Conservation (phyloP, 768 basidiomycete species). For the Amanita phalloides region DNA sequence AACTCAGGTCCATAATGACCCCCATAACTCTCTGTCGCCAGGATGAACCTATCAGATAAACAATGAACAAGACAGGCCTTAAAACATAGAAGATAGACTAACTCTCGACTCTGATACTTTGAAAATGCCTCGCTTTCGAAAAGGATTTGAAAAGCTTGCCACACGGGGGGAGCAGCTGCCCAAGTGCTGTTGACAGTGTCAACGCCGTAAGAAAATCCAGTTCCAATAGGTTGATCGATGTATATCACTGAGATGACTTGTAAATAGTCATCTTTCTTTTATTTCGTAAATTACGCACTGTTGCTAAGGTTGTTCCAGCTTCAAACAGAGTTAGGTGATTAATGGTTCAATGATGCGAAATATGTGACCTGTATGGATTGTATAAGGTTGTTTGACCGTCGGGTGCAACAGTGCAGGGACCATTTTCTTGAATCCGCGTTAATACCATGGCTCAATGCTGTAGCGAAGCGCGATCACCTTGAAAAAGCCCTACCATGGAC, state of each 20-base stretch:
- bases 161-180: constrained; percentile 43
- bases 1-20: constrained; percentile 60
- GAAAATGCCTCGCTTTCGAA: constrained; percentile 47
- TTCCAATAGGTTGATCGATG: constrained; percentile 59
- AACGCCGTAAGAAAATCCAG: constrained; percentile 52
- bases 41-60: constrained; percentile 34
- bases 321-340: background rate
- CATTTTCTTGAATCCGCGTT: constrained; percentile 34
- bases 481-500: constrained; percentile 57
- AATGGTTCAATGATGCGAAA: background rate
- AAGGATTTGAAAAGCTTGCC: constrained; percentile 54
- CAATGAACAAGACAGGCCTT: background rate
- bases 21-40: constrained; percentile 59
- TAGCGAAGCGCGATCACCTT: constrained; percentile 9
- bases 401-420: constrained; percentile 49
- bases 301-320: constrained; percentile 67
- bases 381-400: constrained; percentile 42
- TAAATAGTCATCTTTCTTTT: background rate
- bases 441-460: background rate
- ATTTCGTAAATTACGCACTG: constrained; percentile 24
- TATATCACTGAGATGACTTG: constrained; percentile 40
- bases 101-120: constrained; percentile 45
- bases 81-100: constrained; percentile 8
- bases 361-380: constrained; percentile 47
- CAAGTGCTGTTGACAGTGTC: constrained; percentile 46